Base-by-base conservation (phyloP, 495 filamentous ascomycete species). In the Chlorociboria aeruginascens region DNA sequence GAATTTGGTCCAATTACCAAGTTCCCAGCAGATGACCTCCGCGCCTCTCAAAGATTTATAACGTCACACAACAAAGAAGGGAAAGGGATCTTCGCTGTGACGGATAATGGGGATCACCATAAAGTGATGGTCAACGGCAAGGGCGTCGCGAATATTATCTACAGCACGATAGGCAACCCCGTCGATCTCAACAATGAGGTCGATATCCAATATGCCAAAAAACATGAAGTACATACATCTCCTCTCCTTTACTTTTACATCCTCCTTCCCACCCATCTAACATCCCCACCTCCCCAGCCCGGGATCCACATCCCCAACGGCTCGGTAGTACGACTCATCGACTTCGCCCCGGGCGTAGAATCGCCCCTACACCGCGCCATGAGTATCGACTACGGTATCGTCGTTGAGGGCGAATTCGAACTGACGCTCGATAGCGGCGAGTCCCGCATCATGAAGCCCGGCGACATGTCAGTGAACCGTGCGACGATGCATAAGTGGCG, bases 351-450 rank as follows among this genome's bases (percentile, higher is more conserved):
- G 0, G 32, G 32, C 13, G n/a, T 10, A 0, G 32, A 20, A 13
- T 40, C 49, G 1, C 34, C 49, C 3, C 73, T 89, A 71, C 85
- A 90, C 49, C 72, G 83, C 1, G 85, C 85, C 3, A 68, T 79
- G 56, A 79, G 72, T 17, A 60, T 90, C 3, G 85, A 89, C 50
- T 87, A 82, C 43, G 83, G 82, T 1, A 70, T 86, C 46, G 74
- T 90, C 17, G 45, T 89, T 8, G 83, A 88, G 58, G 85, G 85
- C 0, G 62, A 74, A 56, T 56, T 83, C 12, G 79, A 75, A 59
- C 70, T 79, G 62, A 59, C 72, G 8, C 62, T 87, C 7, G 83
- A 85, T 50, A 53, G 64, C 54, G 73, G 83, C 0, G 79, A 79
- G 57, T 65, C 59, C 46, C 58, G 67, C 37, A 57, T 60, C 6